phyloP scores from a whole-genome alignment of 2,329 filamentous ascomycete species.

The Penicillium sp. region DNA sequence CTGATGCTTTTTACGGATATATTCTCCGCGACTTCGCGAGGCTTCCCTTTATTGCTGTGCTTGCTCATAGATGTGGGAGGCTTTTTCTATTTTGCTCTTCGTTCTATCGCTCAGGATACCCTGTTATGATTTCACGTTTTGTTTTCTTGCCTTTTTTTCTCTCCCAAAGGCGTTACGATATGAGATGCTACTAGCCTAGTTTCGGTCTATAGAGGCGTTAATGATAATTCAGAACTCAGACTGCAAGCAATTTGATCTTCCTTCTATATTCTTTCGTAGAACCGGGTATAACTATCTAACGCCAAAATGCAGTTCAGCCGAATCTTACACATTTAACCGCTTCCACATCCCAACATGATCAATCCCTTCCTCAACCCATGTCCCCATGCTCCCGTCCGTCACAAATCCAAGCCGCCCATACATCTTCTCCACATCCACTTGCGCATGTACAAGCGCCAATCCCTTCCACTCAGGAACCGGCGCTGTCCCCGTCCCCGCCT shows the following conservation, averaged over 20 bases:
- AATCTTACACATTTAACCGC: slow-evolving; percentile 32
- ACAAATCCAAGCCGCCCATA: slow-evolving; percentile 77
- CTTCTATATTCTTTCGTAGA: not conserved
- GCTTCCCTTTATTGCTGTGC: slow-evolving; percentile 17
- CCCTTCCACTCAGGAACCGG: slow-evolving; percentile 64
- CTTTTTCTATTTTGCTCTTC: slow-evolving; percentile 23
- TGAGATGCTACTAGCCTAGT: slow-evolving; percentile 6
- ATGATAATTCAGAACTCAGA: slow-evolving; percentile 9
- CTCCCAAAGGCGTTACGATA: slow-evolving; percentile 19
- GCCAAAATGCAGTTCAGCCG: not conserved
- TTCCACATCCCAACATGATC: slow-evolving; percentile 85
- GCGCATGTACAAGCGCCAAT: slow-evolving; percentile 78
- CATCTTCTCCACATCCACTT: slow-evolving; percentile 65
- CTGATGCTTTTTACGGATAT: slow-evolving; percentile 17
- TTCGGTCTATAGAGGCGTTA: slow-evolving; percentile 20
- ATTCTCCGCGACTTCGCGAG: slow-evolving; percentile 8
- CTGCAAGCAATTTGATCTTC: not conserved
- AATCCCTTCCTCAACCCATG: slow-evolving; percentile 84
- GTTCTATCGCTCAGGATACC: slow-evolving; percentile 39
- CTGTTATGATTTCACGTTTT: slow-evolving; percentile 35
- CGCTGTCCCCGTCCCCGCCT: slow-evolving; percentile 27
- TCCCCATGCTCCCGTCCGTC: slow-evolving; percentile 73
- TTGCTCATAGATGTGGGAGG: slow-evolving; percentile 23
- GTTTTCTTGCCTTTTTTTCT: slow-evolving; percentile 18
- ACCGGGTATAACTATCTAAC: not conserved